phyloP scores from a whole-genome alignment of 345 rosid genomes.

The Litchi chinensis region DNA sequence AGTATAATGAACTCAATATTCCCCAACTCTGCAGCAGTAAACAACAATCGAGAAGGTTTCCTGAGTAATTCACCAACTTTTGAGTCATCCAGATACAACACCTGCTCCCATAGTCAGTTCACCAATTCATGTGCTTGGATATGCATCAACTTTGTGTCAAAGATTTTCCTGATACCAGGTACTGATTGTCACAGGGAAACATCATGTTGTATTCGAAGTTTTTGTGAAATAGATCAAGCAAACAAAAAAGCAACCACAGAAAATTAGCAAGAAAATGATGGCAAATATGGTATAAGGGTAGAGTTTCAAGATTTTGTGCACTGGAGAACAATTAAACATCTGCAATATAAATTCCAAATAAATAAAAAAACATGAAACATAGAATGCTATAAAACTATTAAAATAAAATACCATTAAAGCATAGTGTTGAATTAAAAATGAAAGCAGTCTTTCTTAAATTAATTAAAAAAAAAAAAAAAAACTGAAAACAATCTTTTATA shows the following conservation, averaged over 20 bases:
- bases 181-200: constrained; percentile 27
- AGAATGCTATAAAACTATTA: background rate
- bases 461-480: too few relatives aligned
- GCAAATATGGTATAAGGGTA: too few relatives aligned
- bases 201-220: constrained; percentile 16
- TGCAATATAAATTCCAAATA: constrained; percentile 6
- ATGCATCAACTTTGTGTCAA: constrained; percentile 26
- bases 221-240: constrained; percentile 21
- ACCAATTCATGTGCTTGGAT: constrained; percentile 34
- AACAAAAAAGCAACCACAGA: background rate
- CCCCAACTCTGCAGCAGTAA: constrained; percentile 43
- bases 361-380: background rate
- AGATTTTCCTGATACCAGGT: constrained; percentile 29
- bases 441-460: too few relatives aligned
- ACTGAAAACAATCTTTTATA: too few relatives aligned
- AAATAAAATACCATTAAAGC: too few relatives aligned
- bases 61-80: constrained; percentile 25
- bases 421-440: too few relatives aligned
- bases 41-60: constrained; percentile 31
- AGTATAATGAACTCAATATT: constrained; percentile 36
- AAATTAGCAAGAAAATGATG: background rate
- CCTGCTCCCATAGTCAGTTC: constrained; percentile 31
- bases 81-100: constrained; percentile 34
- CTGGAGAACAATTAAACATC: too few relatives aligned
- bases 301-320: too few relatives aligned